A percentile compares a stretch with the other conserved stretches of the same genome.
phyloP scores from a whole-genome alignment of 202 grass and related monocot genomes.

The Elaeis oleifera region DNA sequence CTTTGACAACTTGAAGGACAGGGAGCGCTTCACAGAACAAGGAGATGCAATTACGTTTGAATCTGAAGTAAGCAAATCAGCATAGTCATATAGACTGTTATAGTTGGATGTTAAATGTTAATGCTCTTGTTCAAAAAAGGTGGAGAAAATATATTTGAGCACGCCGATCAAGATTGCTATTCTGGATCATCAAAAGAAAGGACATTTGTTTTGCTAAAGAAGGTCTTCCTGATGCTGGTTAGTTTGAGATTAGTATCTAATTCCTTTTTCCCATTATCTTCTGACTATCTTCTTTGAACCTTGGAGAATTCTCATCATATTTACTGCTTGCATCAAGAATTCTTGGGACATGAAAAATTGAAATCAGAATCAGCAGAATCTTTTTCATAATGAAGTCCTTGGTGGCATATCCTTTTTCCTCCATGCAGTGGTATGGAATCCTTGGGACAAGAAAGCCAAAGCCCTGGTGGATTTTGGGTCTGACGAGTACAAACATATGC shows the following conservation, averaged over 20 bases:
- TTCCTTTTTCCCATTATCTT: neutral
- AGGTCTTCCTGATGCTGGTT: conserved; percentile 81
- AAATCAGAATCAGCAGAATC: no score
- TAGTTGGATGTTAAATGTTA: neutral
- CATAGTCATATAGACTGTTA: conserved; percentile 4
- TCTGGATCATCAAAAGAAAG: conserved; percentile 87
- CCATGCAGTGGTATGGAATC: conserved; percentile 72
- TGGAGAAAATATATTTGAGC: conserved; percentile 80
- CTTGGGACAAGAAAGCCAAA: conserved; percentile 86
- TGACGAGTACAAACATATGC: conserved; percentile 71
- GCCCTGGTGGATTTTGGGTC: conserved; percentile 60
- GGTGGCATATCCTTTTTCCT: neutral
- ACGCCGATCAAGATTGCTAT: conserved; percentile 68
- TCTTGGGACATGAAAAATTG: no score
- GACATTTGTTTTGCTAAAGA: conserved; percentile 68
- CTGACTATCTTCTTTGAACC: conserved; percentile 2
- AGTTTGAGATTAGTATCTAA: conserved; percentile 7
- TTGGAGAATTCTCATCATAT: conserved; percentile 3
- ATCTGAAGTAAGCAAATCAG: conserved; percentile 56
- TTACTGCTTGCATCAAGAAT: neutral
- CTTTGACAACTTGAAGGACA: conserved; percentile 57
- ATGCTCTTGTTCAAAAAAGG: conserved; percentile 29
- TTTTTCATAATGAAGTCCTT: no score
- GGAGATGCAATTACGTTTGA: conserved; percentile 88
- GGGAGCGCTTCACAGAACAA: conserved; percentile 65